These are phyloP conservation scores for Syzygium aromaticum DNA, from an alignment of 345 rosid species.

Conservation along the genomic window DNA sequence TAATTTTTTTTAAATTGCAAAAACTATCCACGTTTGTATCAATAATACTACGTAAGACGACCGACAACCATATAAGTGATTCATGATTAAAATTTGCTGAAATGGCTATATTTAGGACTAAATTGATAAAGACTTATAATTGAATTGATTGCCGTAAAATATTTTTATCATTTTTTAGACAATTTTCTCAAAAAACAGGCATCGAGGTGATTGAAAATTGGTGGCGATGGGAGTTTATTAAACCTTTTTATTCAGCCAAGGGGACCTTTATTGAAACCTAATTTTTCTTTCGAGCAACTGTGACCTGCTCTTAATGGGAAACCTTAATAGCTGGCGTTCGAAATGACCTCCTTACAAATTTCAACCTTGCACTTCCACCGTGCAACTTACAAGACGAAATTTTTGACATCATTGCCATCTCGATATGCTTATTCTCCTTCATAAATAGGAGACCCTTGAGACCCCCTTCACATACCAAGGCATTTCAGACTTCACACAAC, in stretches of 20 bases:
- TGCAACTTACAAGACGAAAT: neutral
- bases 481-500: neutral
- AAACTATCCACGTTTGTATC: too few relatives aligned
- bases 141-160: too few relatives aligned
- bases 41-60: too few relatives aligned
- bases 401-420: neutral
- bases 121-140: too few relatives aligned
- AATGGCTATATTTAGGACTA: too few relatives aligned
- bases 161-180: too few relatives aligned
- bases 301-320: neutral
- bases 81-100: too few relatives aligned
- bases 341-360: neutral
- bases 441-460: slow-evolving; percentile 7
- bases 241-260: too few relatives aligned
- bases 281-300: neutral
- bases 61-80: too few relatives aligned
- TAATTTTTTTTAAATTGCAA: too few relatives aligned
- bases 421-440: neutral
- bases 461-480: neutral
- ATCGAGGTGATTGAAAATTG: neutral
- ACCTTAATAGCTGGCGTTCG: neutral
- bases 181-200: neutral
- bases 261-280: too few relatives aligned
- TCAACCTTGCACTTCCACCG: slow-evolving; percentile 6
- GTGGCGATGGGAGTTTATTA: neutral